phyloP scores from a whole-genome alignment of 208 protist species.

The Herpetomonas samuelpessoai region DNA sequence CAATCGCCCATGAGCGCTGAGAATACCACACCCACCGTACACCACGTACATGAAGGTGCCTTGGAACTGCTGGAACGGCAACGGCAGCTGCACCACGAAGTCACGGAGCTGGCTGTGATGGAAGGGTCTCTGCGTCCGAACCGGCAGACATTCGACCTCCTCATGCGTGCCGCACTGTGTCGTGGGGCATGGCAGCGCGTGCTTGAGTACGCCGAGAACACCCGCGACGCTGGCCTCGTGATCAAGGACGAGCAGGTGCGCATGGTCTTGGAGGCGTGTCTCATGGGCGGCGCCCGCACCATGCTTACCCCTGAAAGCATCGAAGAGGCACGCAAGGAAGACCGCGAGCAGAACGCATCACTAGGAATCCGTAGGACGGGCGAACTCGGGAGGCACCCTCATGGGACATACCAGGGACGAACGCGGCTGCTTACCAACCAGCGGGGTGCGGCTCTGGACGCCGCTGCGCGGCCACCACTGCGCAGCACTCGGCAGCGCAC shows the following conservation, averaged over 20 bases:
- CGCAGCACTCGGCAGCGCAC: background rate
- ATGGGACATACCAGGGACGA: background rate
- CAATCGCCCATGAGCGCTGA: too few species aligned
- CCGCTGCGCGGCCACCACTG: constrained; percentile 18
- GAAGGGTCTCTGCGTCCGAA: constrained; percentile 46
- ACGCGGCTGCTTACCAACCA: constrained; percentile 36
- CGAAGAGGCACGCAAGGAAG: too few species aligned
- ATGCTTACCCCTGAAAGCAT: too few species aligned
- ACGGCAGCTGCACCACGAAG: constrained; percentile 4
- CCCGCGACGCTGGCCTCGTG: constrained; percentile 21
- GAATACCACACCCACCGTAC: background rate
- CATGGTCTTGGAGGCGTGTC: constrained; percentile 37
- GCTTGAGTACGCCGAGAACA: constrained; percentile 49
- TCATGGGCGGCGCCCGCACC: constrained; percentile 5
- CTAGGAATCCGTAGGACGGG: background rate
- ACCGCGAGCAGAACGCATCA: background rate
- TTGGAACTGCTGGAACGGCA: background rate
- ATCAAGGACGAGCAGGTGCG: constrained; percentile 40
- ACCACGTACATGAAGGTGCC: too few species aligned
- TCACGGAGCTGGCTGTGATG: constrained; percentile 27
- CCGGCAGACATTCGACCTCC: constrained; percentile 58
- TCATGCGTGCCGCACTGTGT: constrained; percentile 48
- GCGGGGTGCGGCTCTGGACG: constrained; percentile 31
- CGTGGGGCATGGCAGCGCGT: constrained; percentile 43
- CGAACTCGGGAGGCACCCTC: background rate